Conservation (phyloP, 768 basidiomycete genomes). For the Lactarius psammicola region DNA sequence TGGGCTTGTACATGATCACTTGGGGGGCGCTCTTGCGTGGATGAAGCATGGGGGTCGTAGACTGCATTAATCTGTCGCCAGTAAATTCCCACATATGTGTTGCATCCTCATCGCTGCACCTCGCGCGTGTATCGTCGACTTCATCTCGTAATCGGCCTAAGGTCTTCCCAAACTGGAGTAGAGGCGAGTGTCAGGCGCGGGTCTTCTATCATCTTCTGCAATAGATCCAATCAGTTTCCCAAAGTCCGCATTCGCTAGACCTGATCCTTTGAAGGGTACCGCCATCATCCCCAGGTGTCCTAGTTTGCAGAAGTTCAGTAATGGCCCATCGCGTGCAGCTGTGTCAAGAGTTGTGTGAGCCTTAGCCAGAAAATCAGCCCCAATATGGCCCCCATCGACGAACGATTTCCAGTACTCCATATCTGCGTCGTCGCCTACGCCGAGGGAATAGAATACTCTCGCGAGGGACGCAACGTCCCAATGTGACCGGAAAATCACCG, state of each 20-base stretch:
- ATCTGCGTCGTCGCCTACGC: background rate
- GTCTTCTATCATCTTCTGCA: background rate
- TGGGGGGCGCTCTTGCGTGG: background rate
- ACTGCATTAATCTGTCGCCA: background rate
- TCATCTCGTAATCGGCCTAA: background rate
- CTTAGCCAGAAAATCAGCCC: background rate
- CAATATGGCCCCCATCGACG: conserved; percentile 4
- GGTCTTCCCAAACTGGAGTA: conserved; percentile 1
- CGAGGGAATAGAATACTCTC: background rate
- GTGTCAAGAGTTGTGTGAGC: background rate
- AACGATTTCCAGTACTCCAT: conserved; percentile 1
- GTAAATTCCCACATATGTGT: background rate
- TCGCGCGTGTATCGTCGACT: background rate
- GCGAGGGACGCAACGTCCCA: conserved; percentile 17
- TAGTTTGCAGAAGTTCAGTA: conserved; percentile 17
- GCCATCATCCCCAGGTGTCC: background rate
- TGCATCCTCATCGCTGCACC: background rate
- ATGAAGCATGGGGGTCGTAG: too few species aligned
- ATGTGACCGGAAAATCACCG: background rate
- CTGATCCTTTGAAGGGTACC: background rate
- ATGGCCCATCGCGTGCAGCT: conserved; percentile 6
- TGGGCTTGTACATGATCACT: background rate
- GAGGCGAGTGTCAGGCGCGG: background rate
- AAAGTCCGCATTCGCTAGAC: background rate
- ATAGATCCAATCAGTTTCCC: conserved; percentile 1